Base-by-base conservation (phyloP, 2,329 filamentous ascomycete genomes). In the Claviceps monticola region DNA sequence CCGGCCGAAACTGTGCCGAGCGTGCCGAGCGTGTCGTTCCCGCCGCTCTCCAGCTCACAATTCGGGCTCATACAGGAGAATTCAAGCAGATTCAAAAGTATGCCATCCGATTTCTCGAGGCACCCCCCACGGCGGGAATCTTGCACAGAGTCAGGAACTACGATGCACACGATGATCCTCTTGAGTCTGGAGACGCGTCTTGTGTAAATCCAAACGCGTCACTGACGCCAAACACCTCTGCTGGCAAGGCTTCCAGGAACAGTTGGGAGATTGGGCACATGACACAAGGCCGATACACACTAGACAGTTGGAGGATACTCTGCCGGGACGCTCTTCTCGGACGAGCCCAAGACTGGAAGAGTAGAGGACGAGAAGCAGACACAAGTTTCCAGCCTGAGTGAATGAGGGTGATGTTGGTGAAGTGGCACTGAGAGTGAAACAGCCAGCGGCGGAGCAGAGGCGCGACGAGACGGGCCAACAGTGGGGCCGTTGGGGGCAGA, bases 281-380 rank as follows among this genome's bases (percentile, higher is more conserved):
- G 53, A 89, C 88, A 0, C 82, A 87, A 51, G 87, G 89, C 16
- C 74, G 80, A 1, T 96, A 96, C 65, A 86, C 88, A 0, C 72
- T 91, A 48, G 90, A 96, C 66, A 90, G 85, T 61, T 96, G 88
- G 86, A 80, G 90, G 3, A 95, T 96, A 56, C 96, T 96, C 66
- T 95, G 88, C 64, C 80, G 90, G 1, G 90, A 96, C 63, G 73
- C 76, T 36, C 66, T 95, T 23, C 76, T 89, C 7, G 83, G 81
- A 0, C 66, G 82, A 17, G 80, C 83, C 1, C 64, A 68, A 9
- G 79, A 83, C 56, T 88, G 83, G 78, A 82, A 80, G 59, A 85
- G 84, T 1, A 71, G 67, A 59, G 62, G 77, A 57, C 56, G 68
- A 59, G 57, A 68, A 61, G 54, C 66, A 49, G 71, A 72, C 14